Evolutionary conservation across 2,329 filamentous ascomycete species (phyloP).

Genomic region (Aphanoascus verrucosus): DNA sequence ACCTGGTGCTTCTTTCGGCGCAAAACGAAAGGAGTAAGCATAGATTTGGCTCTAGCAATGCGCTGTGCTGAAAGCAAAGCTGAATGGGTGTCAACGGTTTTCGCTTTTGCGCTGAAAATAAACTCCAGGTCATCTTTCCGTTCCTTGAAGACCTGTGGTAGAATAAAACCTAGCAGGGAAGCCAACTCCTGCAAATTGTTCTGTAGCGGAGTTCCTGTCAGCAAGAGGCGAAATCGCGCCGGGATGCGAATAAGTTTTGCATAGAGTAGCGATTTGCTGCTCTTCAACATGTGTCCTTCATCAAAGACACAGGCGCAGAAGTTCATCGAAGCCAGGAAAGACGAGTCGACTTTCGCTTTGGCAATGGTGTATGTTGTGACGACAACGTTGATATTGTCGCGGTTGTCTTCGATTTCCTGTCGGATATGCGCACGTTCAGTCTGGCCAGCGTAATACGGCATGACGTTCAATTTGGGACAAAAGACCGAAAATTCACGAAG

Average conservation of each 20-base stretch:
- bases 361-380: slow-evolving; percentile 63
- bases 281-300: slow-evolving; percentile 89
- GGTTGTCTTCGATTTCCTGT: slow-evolving; percentile 53
- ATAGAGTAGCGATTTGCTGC: slow-evolving; percentile 72
- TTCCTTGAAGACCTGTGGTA: slow-evolving; percentile 69
- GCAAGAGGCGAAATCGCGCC: slow-evolving; percentile 71
- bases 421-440: slow-evolving; percentile 57
- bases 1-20: slow-evolving; percentile 91
- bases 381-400: slow-evolving; percentile 56
- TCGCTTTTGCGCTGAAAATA: slow-evolving; percentile 87
- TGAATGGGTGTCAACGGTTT: slow-evolving; percentile 61
- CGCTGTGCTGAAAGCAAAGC: slow-evolving; percentile 78
- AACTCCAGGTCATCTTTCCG: slow-evolving; percentile 68
- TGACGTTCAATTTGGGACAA: slow-evolving; percentile 62
- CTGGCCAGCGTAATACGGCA: slow-evolving; percentile 62
- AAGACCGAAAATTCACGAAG: slow-evolving; percentile 80
- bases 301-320: slow-evolving; percentile 66
- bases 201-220: slow-evolving; percentile 86
- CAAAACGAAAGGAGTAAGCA: slow-evolving; percentile 89
- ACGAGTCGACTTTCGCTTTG: slow-evolving; percentile 49
- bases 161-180: slow-evolving; percentile 84
- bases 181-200: slow-evolving; percentile 93
- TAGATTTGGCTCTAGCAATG: slow-evolving; percentile 75
- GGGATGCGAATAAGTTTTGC: slow-evolving; percentile 65
- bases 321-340: slow-evolving; percentile 50